Conservation (phyloP, 495 filamentous ascomycete species). For the Aspergillus wentii region DNA sequence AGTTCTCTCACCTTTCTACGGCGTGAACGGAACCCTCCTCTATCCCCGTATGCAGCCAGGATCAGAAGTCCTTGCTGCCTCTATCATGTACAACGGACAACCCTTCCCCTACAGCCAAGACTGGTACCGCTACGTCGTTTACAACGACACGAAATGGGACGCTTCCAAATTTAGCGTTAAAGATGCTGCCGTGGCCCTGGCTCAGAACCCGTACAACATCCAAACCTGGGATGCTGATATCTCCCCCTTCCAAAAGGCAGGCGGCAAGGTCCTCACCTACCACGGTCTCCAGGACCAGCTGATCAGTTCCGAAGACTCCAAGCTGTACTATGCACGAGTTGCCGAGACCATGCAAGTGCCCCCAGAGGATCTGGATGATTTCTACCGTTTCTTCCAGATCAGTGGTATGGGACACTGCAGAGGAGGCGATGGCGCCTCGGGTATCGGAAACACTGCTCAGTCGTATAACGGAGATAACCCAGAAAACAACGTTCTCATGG, state of each 20-base stretch:
- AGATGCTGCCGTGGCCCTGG: slow-evolving; percentile 30
- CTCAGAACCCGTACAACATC: slow-evolving; percentile 44
- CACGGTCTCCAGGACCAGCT: slow-evolving; percentile 44
- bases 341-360: slow-evolving; percentile 35
- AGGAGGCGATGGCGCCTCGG: slow-evolving; percentile 48
- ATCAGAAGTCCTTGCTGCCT: slow-evolving; percentile 24
- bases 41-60: slow-evolving; percentile 52
- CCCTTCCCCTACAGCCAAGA: slow-evolving; percentile 37
- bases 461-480: slow-evolving; percentile 26
- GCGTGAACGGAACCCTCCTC: slow-evolving; percentile 45
- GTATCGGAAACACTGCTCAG: slow-evolving; percentile 41
- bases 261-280: slow-evolving; percentile 48
- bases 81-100: slow-evolving; percentile 30
- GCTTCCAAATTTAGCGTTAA: slow-evolving; percentile 30
- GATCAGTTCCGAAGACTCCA: slow-evolving; percentile 39
- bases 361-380: slow-evolving; percentile 44
- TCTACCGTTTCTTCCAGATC: slow-evolving; percentile 58
- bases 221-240: slow-evolving; percentile 47
- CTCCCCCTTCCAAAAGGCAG: slow-evolving; percentile 31
- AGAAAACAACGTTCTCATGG: slow-evolving; percentile 44
- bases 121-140: slow-evolving; percentile 53
- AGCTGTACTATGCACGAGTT: slow-evolving; percentile 41
- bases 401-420: slow-evolving; percentile 52
- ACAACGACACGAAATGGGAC: slow-evolving; percentile 46
- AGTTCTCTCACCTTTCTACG: slow-evolving; percentile 50